Percentiles rank a stretch among this genome's conserved stretches.
These are phyloP conservation scores for Scedosporium aurantiacum DNA, from an alignment of 2,329 filamentous ascomycete genomes.

Conservation along the genomic window DNA sequence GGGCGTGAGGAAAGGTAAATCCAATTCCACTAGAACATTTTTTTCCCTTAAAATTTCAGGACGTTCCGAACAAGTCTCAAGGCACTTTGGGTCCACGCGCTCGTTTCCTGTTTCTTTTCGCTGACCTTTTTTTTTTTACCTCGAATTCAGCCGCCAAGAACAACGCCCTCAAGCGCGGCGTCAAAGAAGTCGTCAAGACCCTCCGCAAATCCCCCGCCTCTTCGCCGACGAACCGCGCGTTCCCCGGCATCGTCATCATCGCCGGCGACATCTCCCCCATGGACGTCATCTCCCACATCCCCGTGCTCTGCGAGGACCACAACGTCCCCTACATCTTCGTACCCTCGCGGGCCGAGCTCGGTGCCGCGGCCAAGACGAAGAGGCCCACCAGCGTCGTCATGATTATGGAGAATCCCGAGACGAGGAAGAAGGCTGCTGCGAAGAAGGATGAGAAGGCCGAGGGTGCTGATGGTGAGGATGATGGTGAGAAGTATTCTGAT, in stretches of 20 bases:
- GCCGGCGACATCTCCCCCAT: slow-evolving; percentile 96
- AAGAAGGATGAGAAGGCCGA: slow-evolving; percentile 33
- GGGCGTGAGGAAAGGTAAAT: slow-evolving; percentile 44
- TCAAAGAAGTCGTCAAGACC: slow-evolving; percentile 98
- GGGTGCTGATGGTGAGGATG: slow-evolving; percentile 29
- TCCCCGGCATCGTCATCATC: slow-evolving; percentile 74
- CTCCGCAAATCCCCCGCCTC: slow-evolving; percentile 79
- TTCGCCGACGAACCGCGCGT: slow-evolving; percentile 49
- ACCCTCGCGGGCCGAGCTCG: slow-evolving; percentile 81
- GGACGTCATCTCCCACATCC: slow-evolving; percentile 97
- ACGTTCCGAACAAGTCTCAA: no score
- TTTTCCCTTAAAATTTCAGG: slow-evolving; percentile 4
- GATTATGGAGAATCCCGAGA: slow-evolving; percentile 51
- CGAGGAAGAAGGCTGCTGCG: slow-evolving; percentile 32
- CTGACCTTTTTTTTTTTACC: slow-evolving; percentile 9
- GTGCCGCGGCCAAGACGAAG: slow-evolving; percentile 89
- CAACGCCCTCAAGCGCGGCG: slow-evolving; percentile 91
- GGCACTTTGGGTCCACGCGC: no score
- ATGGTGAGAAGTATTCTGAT: slow-evolving; percentile 50
- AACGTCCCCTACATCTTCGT: slow-evolving; percentile 96
- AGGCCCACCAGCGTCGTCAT: slow-evolving; percentile 93
- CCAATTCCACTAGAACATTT: neutral
- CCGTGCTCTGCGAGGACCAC: slow-evolving; percentile 96
- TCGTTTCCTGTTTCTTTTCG: slow-evolving; percentile 8
- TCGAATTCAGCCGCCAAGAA: slow-evolving; percentile 70